phyloP scores from a whole-genome alignment of 2,329 filamentous ascomycete species.

The Calonectria montana region DNA sequence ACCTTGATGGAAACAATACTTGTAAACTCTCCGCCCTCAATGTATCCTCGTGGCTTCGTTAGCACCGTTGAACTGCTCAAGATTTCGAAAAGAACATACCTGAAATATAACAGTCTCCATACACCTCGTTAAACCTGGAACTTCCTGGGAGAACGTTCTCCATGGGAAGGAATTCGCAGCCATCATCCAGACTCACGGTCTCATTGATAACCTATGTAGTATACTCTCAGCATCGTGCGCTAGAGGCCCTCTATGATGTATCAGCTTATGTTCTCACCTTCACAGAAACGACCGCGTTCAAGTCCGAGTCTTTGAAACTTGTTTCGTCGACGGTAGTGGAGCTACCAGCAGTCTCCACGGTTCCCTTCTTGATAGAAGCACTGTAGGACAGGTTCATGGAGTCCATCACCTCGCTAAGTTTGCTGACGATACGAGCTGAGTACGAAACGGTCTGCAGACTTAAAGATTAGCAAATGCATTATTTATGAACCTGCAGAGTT shows the following conservation, averaged over 20 bases:
- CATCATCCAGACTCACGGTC: neutral
- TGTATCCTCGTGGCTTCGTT: neutral
- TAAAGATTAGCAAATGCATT: too few relatives aligned
- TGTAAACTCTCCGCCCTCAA: neutral
- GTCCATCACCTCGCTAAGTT: neutral
- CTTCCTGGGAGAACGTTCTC: neutral
- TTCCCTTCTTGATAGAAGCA: neutral
- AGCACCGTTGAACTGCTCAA: neutral
- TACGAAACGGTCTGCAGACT: neutral
- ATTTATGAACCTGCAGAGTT: too few relatives aligned
- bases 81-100: neutral
- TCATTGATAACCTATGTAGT: neutral
- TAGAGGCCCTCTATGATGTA: too few relatives aligned
- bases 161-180: neutral
- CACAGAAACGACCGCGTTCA: neutral
- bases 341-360: neutral
- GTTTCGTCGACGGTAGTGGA: neutral
- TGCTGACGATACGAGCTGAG: neutral
- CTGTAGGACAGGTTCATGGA: neutral
- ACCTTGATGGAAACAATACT: neutral
- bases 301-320: neutral
- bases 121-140: neutral
- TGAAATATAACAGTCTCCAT: neutral
- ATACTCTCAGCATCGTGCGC: neutral
- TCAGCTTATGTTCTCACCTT: too few relatives aligned